A percentile compares a stretch with the other conserved stretches of the same genome.
phyloP scores from a whole-genome alignment of 306 rosid genomes.

The Senna tora region DNA sequence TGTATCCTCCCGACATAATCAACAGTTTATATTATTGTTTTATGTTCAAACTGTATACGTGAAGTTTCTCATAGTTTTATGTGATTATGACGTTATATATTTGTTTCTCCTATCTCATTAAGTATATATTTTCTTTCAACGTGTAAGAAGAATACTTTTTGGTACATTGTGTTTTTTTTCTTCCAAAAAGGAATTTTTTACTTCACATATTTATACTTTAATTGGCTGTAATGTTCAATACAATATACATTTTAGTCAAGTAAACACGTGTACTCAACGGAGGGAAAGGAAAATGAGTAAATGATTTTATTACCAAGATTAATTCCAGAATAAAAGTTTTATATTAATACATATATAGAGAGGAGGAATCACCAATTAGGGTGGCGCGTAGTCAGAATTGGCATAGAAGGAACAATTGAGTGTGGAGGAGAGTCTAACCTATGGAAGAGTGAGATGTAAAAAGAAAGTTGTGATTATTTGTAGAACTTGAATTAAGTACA shows the following conservation, averaged over 20 bases:
- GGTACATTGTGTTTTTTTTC: background rate
- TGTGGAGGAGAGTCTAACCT: background rate
- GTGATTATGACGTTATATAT: background rate
- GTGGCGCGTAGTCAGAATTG: background rate
- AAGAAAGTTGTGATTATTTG: background rate
- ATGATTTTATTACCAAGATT: background rate
- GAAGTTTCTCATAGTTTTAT: too few species aligned
- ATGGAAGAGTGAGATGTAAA: background rate
- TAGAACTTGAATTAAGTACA: background rate
- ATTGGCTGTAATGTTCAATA: background rate
- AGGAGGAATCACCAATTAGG: too few species aligned
- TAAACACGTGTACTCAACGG: background rate
- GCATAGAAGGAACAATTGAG: background rate
- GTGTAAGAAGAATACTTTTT: background rate
- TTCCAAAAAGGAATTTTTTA: too few species aligned
- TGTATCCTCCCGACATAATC: background rate
- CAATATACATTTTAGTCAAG: background rate
- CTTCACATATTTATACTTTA: too few species aligned
- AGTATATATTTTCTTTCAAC: too few species aligned
- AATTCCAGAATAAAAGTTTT: background rate
- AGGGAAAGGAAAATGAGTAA: background rate
- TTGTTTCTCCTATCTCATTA: too few species aligned
- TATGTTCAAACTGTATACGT: background rate
- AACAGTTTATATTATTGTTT: background rate
- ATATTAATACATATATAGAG: background rate